phyloP scores from a whole-genome alignment of 2,329 filamentous ascomycete genomes.

The Colletotrichum spaethianum region DNA sequence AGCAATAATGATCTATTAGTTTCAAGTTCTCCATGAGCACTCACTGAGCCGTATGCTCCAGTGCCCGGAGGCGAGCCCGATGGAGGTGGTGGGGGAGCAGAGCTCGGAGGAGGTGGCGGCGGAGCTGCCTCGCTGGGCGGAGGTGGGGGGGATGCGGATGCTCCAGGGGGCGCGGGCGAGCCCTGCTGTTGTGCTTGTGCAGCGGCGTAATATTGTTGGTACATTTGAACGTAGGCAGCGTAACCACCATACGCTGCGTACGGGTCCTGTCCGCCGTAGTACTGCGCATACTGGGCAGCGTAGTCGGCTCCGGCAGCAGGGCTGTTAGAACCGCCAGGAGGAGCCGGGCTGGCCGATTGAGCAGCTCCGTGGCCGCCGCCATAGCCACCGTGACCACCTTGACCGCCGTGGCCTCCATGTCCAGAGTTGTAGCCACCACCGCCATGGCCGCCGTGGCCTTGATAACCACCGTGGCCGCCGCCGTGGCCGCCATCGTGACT shows the following conservation, averaged over 20 bases:
- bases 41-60: constrained; percentile 75
- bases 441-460: constrained; percentile 48
- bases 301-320: constrained; percentile 70
- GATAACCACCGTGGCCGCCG: constrained; percentile 54
- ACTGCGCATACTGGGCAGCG: constrained; percentile 85
- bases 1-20: neutral
- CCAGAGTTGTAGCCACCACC: constrained; percentile 38
- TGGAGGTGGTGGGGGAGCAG: constrained; percentile 67
- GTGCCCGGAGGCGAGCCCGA: constrained; percentile 66
- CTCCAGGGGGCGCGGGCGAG: constrained; percentile 61
- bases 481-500: constrained; percentile 54
- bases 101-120: constrained; percentile 71
- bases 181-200: constrained; percentile 65
- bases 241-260: constrained; percentile 95
- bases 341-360: constrained; percentile 46
- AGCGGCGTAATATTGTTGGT: constrained; percentile 78
- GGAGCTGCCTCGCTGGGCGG: constrained; percentile 73
- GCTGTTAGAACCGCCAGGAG: constrained; percentile 52
- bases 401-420: constrained; percentile 53
- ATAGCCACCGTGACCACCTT: constrained; percentile 53
- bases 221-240: constrained; percentile 80
- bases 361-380: constrained; percentile 39
- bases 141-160: constrained; percentile 67
- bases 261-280: constrained; percentile 82
- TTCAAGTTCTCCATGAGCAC: constrained; percentile 47